Evolutionary conservation across 495 filamentous ascomycete genomes (phyloP).

Genomic region (Aspergillus avenaceus): DNA sequence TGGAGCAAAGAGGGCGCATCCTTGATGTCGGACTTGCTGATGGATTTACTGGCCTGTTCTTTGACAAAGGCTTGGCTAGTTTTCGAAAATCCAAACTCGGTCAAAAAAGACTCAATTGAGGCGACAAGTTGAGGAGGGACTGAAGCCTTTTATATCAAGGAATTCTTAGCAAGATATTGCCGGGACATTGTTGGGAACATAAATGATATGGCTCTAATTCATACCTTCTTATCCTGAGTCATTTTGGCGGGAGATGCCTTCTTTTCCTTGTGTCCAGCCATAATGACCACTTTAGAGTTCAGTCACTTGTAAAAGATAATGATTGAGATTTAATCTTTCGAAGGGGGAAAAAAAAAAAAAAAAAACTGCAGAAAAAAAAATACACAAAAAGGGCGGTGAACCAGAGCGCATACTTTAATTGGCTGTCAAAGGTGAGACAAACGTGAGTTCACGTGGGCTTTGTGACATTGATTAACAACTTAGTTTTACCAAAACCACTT

Average conservation of each 20-base stretch:
- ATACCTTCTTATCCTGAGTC: slow-evolving; percentile 36
- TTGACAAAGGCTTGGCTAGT: slow-evolving; percentile 57
- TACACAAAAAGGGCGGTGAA: slow-evolving; percentile 19
- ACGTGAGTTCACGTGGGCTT: slow-evolving; percentile 21
- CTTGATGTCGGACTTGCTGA: slow-evolving; percentile 23
- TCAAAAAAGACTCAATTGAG: slow-evolving; percentile 63
- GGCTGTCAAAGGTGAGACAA: slow-evolving; percentile 2
- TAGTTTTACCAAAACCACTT: too few species aligned
- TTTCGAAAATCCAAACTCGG: slow-evolving; percentile 57
- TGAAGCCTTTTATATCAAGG: slow-evolving; percentile 1
- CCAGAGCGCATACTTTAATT: slow-evolving; percentile 14
- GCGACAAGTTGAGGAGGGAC: slow-evolving; percentile 58
- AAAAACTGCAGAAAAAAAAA: slow-evolving; percentile 28
- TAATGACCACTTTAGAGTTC: slow-evolving; percentile 12
- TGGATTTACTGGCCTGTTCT: slow-evolving; percentile 39
- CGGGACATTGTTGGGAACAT: too few species aligned
- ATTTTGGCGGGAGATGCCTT: slow-evolving; percentile 22
- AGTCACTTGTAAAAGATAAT: not conserved
- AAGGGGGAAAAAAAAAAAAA: slow-evolving; percentile 23
- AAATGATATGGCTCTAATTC: slow-evolving; percentile 1
- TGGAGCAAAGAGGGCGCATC: slow-evolving; percentile 42
- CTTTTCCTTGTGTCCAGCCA: slow-evolving; percentile 29
- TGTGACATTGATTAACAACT: slow-evolving; percentile 6
- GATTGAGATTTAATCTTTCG: not conserved
- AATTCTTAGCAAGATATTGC: not conserved